A percentile compares a stretch with the other conserved stretches of the same genome.
Evolutionary conservation across 1,139 yeast species (phyloP).

Genomic region (Debaryomyces subglobosus): DNA sequence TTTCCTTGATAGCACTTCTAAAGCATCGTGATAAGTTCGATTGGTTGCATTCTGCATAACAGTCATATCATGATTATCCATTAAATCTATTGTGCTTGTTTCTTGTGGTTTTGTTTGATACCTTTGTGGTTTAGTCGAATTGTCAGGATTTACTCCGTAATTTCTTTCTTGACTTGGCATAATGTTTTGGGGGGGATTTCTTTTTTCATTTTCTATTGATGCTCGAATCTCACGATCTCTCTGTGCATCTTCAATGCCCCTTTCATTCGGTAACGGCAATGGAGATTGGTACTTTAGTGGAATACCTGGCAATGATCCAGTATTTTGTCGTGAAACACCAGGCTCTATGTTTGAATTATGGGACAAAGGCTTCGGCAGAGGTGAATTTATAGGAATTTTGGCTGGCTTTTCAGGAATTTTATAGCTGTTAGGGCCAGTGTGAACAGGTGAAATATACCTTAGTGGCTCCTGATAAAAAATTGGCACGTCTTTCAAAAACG

Average conservation of each 20-base stretch:
- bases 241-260: background rate
- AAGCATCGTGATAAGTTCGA: constrained; percentile 4
- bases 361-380: background rate
- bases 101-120: background rate
- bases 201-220: background rate
- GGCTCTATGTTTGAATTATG: constrained; percentile 9
- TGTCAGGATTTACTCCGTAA: background rate
- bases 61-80: constrained; percentile 22
- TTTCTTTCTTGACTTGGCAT: background rate
- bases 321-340: background rate
- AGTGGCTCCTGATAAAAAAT: constrained; percentile 11
- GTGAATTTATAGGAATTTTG: constrained; percentile 17
- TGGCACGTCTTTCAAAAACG: constrained; percentile 45
- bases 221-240: background rate
- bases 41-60: background rate
- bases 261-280: constrained; percentile 33
- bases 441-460: background rate
- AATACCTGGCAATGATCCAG: constrained; percentile 19
- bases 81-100: constrained; percentile 12
- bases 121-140: background rate
- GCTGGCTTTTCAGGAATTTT: constrained; percentile 26
- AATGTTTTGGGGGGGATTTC: background rate
- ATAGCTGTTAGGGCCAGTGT: background rate
- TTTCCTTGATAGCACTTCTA: constrained; percentile 24
- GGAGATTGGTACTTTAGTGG: constrained; percentile 43